Base-by-base conservation (phyloP, 2,329 filamentous ascomycete species). In the Aspergillus fumigatiaffinis region DNA sequence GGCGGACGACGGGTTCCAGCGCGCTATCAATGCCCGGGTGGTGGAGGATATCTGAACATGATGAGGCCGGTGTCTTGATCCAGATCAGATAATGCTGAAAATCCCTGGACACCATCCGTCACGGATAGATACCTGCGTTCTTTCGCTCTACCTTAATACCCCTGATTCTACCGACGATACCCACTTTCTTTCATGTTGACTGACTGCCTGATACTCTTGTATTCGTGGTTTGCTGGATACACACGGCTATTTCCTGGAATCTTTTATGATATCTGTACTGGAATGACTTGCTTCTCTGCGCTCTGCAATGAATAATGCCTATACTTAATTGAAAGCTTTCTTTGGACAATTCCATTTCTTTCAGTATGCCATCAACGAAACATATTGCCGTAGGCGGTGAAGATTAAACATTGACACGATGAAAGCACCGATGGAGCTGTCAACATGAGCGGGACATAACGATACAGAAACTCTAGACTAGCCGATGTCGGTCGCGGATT, bases 1-100 rank as follows among this genome's bases (percentile, higher is more conserved):
- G 10, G 66, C 69, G 28, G 66, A 75, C 62, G 83, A 87, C 63
- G 85, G 87, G 53, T 90, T 96, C 73, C 87, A 93, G 76, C 83
- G 85, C 67, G 91, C 91, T 35, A 84, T 96, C 72, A 92, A 94
- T 72, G 85, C 92, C 53, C 85, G 86, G 58, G 82, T 96, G 42
- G 82, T 96, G 64, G 90, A 97, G 81, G 88, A 92, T 76, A 93
- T 97, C 74, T 96, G 81, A 83, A 50, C 44, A 25, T 32, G 28
- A 53, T 26, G 41, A 21, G 14, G 14, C 50, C 12, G 7, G 7
- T 23, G 2, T 29, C 32, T 25, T 21, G 58, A 29, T 38, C 55
- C 51, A 20, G 10, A 32, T 32, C 29, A 60, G 59, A 23, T 46
- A 23, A 14, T 25, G 35, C 25, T 52, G 53, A 56, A 9, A 14